phyloP scores from a whole-genome alignment of 1,139 yeast species.

The Yamadazyma jaroonii region DNA sequence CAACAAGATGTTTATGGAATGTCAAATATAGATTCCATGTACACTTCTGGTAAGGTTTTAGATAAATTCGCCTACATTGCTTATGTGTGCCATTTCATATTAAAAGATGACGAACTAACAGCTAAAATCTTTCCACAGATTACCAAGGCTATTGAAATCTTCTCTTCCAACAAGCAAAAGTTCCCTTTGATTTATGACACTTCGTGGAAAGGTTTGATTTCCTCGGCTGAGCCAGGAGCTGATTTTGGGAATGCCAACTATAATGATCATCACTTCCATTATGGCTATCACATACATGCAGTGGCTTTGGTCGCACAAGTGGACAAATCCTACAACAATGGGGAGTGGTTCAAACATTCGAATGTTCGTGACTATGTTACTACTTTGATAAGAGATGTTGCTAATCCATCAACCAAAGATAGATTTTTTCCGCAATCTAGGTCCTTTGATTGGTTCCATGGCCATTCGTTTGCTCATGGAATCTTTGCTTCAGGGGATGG shows the following conservation, averaged over 20 bases:
- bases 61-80: slow-evolving; percentile 75
- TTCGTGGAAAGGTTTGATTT: slow-evolving; percentile 72
- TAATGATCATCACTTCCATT: slow-evolving; percentile 82
- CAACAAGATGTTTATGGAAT: slow-evolving; percentile 52
- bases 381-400: slow-evolving; percentile 39
- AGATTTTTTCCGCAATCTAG: slow-evolving; percentile 38
- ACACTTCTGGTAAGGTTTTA: slow-evolving; percentile 68
- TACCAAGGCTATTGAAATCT: slow-evolving; percentile 58
- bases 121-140: slow-evolving; percentile 44
- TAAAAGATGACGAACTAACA: slow-evolving; percentile 49
- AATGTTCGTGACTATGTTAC: slow-evolving; percentile 31
- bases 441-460: slow-evolving; percentile 46
- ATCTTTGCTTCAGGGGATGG: slow-evolving; percentile 46
- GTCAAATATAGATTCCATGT: slow-evolving; percentile 71
- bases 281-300: slow-evolving; percentile 74
- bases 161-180: slow-evolving; percentile 54
- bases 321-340: slow-evolving; percentile 31
- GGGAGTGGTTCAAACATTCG: slow-evolving; percentile 29
- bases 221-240: slow-evolving; percentile 62
- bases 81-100: slow-evolving; percentile 56
- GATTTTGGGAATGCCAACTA: slow-evolving; percentile 79
- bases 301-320: slow-evolving; percentile 61
- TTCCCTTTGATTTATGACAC: slow-evolving; percentile 65
- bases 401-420: slow-evolving; percentile 37
- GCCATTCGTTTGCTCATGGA: slow-evolving; percentile 49